Evolutionary conservation across 805 yeast genomes (phyloP).

Genomic region (Saturnispora besseyi): DNA sequence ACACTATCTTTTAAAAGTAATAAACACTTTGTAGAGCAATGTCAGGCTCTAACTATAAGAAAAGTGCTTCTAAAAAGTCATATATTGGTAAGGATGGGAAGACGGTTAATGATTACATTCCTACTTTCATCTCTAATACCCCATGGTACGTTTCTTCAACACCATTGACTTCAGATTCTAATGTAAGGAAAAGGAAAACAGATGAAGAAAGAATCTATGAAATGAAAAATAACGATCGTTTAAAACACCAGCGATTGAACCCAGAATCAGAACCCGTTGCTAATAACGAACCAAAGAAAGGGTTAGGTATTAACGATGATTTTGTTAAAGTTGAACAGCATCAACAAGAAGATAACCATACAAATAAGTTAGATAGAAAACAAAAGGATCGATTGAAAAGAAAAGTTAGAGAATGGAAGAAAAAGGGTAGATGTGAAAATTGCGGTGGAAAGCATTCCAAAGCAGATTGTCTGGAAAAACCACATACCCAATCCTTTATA

Average conservation of each 20-base stretch:
- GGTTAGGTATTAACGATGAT: conserved; percentile 48
- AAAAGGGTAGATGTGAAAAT: conserved; percentile 41
- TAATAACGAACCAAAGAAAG: conserved; percentile 45
- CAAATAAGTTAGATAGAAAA: conserved; percentile 3
- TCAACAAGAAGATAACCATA: conserved; percentile 4
- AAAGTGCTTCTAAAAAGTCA: conserved; percentile 6
- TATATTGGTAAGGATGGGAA: conserved; percentile 10
- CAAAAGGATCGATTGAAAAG: conserved; percentile 5
- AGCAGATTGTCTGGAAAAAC: conserved; percentile 52
- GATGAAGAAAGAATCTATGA: conserved; percentile 19
- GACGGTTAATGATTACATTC: conserved; percentile 32
- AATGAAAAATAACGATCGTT: conserved; percentile 31
- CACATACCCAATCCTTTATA: conserved; percentile 34
- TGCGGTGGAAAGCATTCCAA: conserved; percentile 48
- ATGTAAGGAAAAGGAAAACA: conserved; percentile 21
- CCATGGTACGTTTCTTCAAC: conserved; percentile 33
- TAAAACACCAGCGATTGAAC: conserved; percentile 49
- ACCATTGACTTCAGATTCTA: conserved; percentile 21
- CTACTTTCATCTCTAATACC: conserved; percentile 30
- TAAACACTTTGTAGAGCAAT: background rate
- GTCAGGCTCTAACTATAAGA: background rate
- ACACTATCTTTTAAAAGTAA: background rate
- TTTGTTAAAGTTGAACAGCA: conserved; percentile 19
- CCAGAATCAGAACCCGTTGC: conserved; percentile 32
- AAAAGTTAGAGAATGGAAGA: conserved; percentile 10